Evolutionary conservation across 306 rosid species (phyloP), one percentile per base, ranked within the genome.

Genomic region (Malus asiatica): DNA sequence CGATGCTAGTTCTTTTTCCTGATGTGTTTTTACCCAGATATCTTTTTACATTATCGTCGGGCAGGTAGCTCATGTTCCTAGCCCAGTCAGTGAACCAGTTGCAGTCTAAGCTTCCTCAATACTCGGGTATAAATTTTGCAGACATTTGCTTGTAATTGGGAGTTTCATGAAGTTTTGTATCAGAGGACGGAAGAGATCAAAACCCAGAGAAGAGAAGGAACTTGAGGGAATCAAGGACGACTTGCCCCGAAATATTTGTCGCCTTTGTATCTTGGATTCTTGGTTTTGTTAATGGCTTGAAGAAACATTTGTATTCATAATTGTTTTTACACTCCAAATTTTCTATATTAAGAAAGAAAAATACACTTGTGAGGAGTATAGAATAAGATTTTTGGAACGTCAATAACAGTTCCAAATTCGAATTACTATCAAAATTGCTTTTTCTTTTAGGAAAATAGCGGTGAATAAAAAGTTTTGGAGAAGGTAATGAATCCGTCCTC

Each of bases 61-160:
- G 76, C 96, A 94, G 97, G 95, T 90, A 83, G 88, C 77, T 53
- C 84, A 86, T 70, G 86, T 85, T 75, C 83, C 93, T 74, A 88
- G 73, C 81, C 81, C 88, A 76, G 89, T 91, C 79, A 88, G 90
- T 85, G 91, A 92, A 83, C 91, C 93, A 80, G 91, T 95, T 55
- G 86, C 96, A 82, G 93, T 89, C 72, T 94, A 87, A 86, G 84
- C 91, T 84, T 83, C 82, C 81, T 84, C 85, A 42, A 71, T 63
- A 77, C 78, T 83, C 78, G 33, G 73, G 58, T 74, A 82, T 80
- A 80, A 79, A 71, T 59, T 87, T 85, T 88, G 89, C 84, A 84
- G 92, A 85, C 81, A 80, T 86, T 91, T 84, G 78, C 87, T 87
- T 90, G 86, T 86, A 80, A 71, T 86, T 83, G 91, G 93, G 87